Evolutionary conservation across 1,139 yeast species (phyloP).

Genomic region (Diutina catenulata): DNA sequence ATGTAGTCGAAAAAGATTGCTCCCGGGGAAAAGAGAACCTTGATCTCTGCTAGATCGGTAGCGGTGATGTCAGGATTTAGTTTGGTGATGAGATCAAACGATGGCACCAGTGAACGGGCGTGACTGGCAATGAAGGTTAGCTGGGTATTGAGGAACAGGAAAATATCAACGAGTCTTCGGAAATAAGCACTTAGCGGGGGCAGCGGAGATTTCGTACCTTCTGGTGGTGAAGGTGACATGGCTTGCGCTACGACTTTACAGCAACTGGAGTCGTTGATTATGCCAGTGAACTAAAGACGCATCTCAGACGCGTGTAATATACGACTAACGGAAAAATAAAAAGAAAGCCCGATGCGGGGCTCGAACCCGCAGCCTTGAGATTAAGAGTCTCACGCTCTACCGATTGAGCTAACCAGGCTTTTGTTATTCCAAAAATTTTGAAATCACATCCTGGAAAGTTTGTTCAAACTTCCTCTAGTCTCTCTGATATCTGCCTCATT

Average conservation of each 20-base stretch:
- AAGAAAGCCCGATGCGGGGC: slow-evolving; percentile 6
- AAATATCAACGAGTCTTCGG: slow-evolving; percentile 8
- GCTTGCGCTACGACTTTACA: no score
- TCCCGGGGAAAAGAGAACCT: slow-evolving; percentile 54
- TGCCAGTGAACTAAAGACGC: no score
- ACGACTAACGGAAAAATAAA: no score
- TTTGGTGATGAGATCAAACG: slow-evolving; percentile 22
- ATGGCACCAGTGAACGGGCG: slow-evolving; percentile 31
- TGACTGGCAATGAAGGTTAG: slow-evolving; percentile 31
- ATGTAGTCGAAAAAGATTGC: slow-evolving; percentile 57
- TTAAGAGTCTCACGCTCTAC: slow-evolving; percentile 21
- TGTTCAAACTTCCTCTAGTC: no score
- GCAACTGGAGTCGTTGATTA: no score
- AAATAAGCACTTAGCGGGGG: neutral
- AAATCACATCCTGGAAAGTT: no score
- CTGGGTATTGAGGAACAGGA: slow-evolving; percentile 28
- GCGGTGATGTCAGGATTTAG: slow-evolving; percentile 19
- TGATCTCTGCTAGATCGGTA: slow-evolving; percentile 53
- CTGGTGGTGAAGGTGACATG: no score
- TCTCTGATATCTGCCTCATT: no score
- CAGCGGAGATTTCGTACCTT: no score
- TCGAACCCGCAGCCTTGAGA: slow-evolving; percentile 10
- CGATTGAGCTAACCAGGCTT: slow-evolving; percentile 16
- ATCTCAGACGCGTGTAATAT: no score
- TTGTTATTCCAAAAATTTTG: no score